phyloP scores from a whole-genome alignment of 2,329 filamentous ascomycete species.

The Aspergillus persii region DNA sequence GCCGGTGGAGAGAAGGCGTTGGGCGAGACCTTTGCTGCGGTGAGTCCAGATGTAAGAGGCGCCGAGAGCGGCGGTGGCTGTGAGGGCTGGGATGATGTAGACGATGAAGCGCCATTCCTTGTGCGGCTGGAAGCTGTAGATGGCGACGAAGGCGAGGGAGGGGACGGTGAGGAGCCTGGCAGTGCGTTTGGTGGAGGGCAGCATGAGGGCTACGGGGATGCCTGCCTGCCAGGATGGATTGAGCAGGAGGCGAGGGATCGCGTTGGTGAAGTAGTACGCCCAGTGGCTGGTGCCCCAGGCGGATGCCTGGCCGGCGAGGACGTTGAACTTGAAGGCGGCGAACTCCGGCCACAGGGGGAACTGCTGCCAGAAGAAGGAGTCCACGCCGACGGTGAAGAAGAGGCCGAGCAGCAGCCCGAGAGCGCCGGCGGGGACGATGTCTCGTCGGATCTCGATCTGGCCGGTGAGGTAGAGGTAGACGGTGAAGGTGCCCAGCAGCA shows the following conservation, averaged over 20 bases:
- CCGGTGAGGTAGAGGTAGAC: constrained; percentile 60
- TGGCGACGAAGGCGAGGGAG: constrained; percentile 65
- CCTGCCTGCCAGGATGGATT: constrained; percentile 67
- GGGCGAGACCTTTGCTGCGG: constrained; percentile 59
- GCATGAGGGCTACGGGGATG: constrained; percentile 48
- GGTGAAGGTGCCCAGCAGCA: constrained; percentile 70
- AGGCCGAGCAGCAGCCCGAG: constrained; percentile 67
- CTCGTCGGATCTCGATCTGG: constrained; percentile 51
- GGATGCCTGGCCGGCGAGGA: constrained; percentile 74
- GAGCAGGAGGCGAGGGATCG: constrained; percentile 76
- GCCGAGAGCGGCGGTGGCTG: constrained; percentile 70
- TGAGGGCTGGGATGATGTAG: constrained; percentile 79
- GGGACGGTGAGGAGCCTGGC: constrained; percentile 58
- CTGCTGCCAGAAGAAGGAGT: constrained; percentile 90
- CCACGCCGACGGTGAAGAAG: constrained; percentile 67
- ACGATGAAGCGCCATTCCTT: constrained; percentile 97
- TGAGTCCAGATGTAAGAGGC: constrained; percentile 69
- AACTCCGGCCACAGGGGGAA: constrained; percentile 85
- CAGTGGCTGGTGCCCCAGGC: constrained; percentile 86
- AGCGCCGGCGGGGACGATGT: constrained; percentile 65
- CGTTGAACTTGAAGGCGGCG: constrained; percentile 87
- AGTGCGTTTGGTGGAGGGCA: constrained; percentile 53
- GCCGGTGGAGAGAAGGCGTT: constrained; percentile 53
- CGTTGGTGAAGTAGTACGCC: constrained; percentile 80
- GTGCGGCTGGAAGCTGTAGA: constrained; percentile 88